Conservation (phyloP, 2,329 filamentous ascomycete species). For the Aspergillus flavus region DNA sequence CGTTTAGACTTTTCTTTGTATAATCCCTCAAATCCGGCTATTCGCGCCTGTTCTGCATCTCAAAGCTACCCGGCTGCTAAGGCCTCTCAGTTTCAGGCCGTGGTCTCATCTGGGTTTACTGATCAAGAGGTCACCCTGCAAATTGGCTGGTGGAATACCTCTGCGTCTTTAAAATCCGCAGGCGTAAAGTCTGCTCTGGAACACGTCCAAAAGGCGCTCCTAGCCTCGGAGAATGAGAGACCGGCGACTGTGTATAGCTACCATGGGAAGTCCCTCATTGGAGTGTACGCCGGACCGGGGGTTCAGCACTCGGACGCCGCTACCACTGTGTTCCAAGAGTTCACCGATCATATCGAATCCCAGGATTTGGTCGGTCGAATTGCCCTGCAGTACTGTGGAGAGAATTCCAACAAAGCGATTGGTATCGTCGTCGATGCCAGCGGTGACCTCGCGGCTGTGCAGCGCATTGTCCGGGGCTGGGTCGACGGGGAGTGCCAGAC, state of each 20-base stretch:
- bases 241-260: background rate
- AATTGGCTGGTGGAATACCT: background rate
- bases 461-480: conserved; percentile 8
- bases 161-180: background rate
- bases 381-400: background rate
- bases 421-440: conserved; percentile 1
- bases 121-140: background rate
- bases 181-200: background rate
- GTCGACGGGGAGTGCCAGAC: conserved; percentile 4
- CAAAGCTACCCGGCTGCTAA: background rate
- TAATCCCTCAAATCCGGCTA: background rate
- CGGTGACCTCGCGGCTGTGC: conserved; percentile 1
- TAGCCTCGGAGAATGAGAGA: background rate
- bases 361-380: background rate
- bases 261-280: background rate
- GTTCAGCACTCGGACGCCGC: background rate
- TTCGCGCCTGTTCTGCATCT: background rate
- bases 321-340: background rate
- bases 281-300: background rate
- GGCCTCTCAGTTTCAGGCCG: background rate
- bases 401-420: conserved; percentile 4
- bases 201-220: background rate
- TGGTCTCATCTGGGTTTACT: background rate
- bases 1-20: background rate
- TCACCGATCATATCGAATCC: background rate